Base-by-base conservation (phyloP, 257 asterid genomes). In the Echites panduratus region DNA sequence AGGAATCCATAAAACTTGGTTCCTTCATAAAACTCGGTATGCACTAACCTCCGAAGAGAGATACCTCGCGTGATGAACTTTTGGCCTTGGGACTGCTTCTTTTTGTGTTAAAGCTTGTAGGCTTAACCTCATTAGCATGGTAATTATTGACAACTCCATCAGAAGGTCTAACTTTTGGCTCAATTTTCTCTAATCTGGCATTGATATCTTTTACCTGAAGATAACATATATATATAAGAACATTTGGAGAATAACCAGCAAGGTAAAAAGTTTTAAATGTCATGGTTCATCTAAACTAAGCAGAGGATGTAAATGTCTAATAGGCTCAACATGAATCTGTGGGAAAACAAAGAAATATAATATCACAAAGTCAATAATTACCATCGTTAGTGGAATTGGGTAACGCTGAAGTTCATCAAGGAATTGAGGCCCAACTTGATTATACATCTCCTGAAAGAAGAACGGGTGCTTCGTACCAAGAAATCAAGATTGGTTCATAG, bases 31-130 rank as follows among this genome's bases (percentile, higher is more conserved):
- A 67, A 61, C 68, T 54, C 65, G 52, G 50, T 16, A 41, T 76
- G 76, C 65, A 85, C 96, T 81, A 80, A 92, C 99, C 99, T 90
- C 97, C 99, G 77, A 95, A 92, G 64, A 92, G 96, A 77, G 99
- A 90, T 69, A 65, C 88, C 85, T 95, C 99, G 0, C 98, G 90
- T 13, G 86, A 65, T n/a, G 87, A 87, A 80, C 76, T 85, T 79
- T 82, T 95, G 70, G 96, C 96, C 89, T 84, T 92, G 45, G 99
- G 98, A 76, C 97, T 95, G 84, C 90, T 90, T 80, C 80, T 95
- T 82, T 92, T 92, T 69, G 91, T 66, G 83, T 83, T 84, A 80
- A 70, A 75, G 70, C 44, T 80, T 53, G 89, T 57, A 56, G 90
- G 84, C 84, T 87, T 95, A 70, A 80, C 64, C 85, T 95, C 96